A percentile compares a stretch with the other conserved stretches of the same genome.
Conservation (phyloP, 164 flowering plant genomes). For the Vitis amurensis region DNA sequence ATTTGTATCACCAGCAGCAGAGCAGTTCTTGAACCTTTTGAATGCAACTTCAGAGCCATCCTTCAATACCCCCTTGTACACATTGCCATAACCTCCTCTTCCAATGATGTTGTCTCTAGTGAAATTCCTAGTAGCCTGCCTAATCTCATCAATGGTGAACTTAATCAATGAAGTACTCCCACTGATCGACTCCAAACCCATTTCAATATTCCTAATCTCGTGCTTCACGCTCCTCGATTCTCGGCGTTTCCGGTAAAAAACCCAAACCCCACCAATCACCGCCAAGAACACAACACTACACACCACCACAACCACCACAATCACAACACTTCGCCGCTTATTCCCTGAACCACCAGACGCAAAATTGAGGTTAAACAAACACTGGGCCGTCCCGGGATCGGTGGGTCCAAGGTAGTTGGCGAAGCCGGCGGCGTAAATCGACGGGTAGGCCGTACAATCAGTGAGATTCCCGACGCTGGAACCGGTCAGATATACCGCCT, state of each 20-base stretch:
- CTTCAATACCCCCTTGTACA: slow-evolving; percentile 61
- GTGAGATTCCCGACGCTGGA: slow-evolving; percentile 32
- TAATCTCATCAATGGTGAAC: slow-evolving; percentile 70
- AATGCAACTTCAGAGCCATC: slow-evolving; percentile 82
- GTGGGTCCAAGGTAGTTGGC: slow-evolving; percentile 34
- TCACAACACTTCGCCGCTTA: slow-evolving; percentile 21
- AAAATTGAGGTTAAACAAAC: slow-evolving; percentile 33
- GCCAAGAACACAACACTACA: slow-evolving; percentile 23
- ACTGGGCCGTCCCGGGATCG: slow-evolving; percentile 33
- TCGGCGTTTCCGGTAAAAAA: slow-evolving; percentile 21
- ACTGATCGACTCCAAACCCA: slow-evolving; percentile 44
- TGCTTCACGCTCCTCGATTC: slow-evolving; percentile 21
- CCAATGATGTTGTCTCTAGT: slow-evolving; percentile 70
- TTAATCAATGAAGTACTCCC: slow-evolving; percentile 54
- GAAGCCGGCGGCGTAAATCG: slow-evolving; percentile 43
- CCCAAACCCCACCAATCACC: slow-evolving; percentile 30
- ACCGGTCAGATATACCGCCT: slow-evolving; percentile 25
- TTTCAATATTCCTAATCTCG: slow-evolving; percentile 15
- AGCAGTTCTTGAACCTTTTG: slow-evolving; percentile 87
- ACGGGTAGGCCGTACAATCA: slow-evolving; percentile 32
- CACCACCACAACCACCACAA: slow-evolving; percentile 32
- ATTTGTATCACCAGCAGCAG: slow-evolving; percentile 67
- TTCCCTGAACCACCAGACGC: neutral
- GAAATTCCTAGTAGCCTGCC: slow-evolving; percentile 67
- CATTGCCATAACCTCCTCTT: slow-evolving; percentile 88